Evolutionary conservation across 805 yeast genomes (phyloP), one percentile per base, ranked within the genome.

Genomic region (Yamadazyma tumulicola): DNA sequence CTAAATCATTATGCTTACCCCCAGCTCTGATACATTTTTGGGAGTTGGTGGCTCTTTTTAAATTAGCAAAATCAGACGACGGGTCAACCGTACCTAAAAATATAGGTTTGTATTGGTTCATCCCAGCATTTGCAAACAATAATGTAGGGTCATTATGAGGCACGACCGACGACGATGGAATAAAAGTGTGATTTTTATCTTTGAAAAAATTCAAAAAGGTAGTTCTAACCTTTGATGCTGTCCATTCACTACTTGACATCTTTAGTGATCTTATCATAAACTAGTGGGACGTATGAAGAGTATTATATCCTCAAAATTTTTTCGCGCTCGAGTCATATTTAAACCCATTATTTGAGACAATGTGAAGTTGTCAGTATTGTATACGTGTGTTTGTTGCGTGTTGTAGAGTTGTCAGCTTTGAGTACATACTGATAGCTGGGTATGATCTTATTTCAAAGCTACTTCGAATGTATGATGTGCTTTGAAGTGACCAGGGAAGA

Each of bases 21-120:
- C 99, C 99, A 20, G 99, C 99, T 69, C 99, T 81, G 53, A 93
- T 91, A 75, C 97, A 93, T 64, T 93, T 93, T 58, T 93, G 99
- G 11, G 97, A 87, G 74, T 93, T 91, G 49, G 77, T 83, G 31
- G 98, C 96, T 48, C 96, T 76, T 55, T 83, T 86, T 61, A 93
- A 72, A 45, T 72, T 69, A 50, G 87, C 81, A 54, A 91, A 84
- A 31, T 88, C 93, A 28, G 93, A 81, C 15, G 91, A 70, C 20
- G 99, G 99, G 51, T 93, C 97, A 30, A 88, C 97, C 7, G 97
- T 89, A 36, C 99, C 99, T 54, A 89, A 71, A 61, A 93, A 93
- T 49, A 93, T 93, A 10, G 98, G 96, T 64, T 93, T 93, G 66
- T 89, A 93, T 70, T 93, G 99, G 68, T 93, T 93, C 99, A 93